These are phyloP conservation scores for Diaporthe sp. DNA, from an alignment of 2,329 filamentous ascomycete genomes.

Conservation along the genomic window DNA sequence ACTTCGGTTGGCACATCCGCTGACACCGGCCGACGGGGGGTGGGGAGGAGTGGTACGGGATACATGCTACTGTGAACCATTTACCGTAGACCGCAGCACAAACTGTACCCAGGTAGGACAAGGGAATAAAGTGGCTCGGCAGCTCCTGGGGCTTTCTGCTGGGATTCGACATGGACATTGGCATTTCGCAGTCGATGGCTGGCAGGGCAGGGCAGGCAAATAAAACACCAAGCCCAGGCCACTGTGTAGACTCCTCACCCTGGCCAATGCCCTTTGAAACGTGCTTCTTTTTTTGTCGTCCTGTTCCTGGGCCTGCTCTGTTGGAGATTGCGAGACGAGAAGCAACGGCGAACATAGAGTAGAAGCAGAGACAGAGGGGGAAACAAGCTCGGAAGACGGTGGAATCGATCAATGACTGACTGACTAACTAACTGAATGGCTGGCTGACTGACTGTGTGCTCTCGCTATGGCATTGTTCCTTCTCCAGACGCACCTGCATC, in stretches of 20 bases:
- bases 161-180: constrained; percentile 24
- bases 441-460: background rate
- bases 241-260: constrained; percentile 8
- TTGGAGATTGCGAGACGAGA: constrained; percentile 16
- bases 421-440: background rate
- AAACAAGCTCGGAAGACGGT: background rate
- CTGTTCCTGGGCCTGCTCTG: background rate
- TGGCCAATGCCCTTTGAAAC: constrained; percentile 33
- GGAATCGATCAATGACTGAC: background rate
- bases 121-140: constrained; percentile 31
- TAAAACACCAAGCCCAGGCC: constrained; percentile 7
- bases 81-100: background rate
- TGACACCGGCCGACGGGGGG: constrained; percentile 22
- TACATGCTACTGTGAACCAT: background rate
- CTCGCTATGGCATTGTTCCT: constrained; percentile 15
- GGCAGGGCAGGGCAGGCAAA: constrained; percentile 28
- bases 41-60: background rate
- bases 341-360: background rate
- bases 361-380: background rate
- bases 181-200: constrained; percentile 9
- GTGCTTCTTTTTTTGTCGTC: constrained; percentile 29
- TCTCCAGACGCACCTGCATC: constrained; percentile 8
- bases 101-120: constrained; percentile 1
- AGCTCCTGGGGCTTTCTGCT: constrained; percentile 6
- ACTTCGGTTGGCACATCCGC: constrained; percentile 38